Evolutionary conservation across 2,329 filamentous ascomycete genomes (phyloP), one percentile per base, ranked within the genome.

Genomic region (Helicocarpus griseus): DNA sequence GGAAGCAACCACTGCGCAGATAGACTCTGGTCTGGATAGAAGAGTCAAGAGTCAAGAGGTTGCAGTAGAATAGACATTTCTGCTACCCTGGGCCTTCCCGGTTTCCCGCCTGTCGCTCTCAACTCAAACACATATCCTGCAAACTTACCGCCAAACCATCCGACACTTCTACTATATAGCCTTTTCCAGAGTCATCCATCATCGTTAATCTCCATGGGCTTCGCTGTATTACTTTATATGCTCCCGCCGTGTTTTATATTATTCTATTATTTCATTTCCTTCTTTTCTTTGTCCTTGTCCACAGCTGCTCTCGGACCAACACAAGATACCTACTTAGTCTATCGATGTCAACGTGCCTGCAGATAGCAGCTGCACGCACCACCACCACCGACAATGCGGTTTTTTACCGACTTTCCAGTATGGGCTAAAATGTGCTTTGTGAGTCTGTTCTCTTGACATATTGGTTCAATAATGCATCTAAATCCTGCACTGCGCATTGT

Each of bases 401-500:
- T 89, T 68, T 88, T 86, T 68, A 62, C 74, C 39, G 75, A 72
- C 47, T 95, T 89, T 89, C 73, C 79, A 59, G 72, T 93, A 61
- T 95, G 89, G 89, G 81, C 93, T 75, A 83, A 95, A 73, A 83
- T 95, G 82, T 87, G 83, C 49, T 88, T 95, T 73, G 89, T 95
- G 73, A 76, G 86, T 77, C 21, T 21, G n/a, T 13, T 29, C 14
- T 14, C 14, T 43, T 39, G n/a, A 21, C 22, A 28, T n/a, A 21
- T 44, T 5, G 24, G 17, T 44, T n/a, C 22, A 36, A 14, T 13
- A 5, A 14, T 14, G 13, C 22, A 13, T 44, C 3, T 7, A 44
- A n/a, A n/a, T n/a, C n/a, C n/a, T 24, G 40, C 40, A 11, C n/a
- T 28, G 3, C 4, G 2, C 5, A 2, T 3, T 35, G n/a, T 26